phyloP scores from a whole-genome alignment of 177 flowering plant genomes.

The Vitis hybrid region DNA sequence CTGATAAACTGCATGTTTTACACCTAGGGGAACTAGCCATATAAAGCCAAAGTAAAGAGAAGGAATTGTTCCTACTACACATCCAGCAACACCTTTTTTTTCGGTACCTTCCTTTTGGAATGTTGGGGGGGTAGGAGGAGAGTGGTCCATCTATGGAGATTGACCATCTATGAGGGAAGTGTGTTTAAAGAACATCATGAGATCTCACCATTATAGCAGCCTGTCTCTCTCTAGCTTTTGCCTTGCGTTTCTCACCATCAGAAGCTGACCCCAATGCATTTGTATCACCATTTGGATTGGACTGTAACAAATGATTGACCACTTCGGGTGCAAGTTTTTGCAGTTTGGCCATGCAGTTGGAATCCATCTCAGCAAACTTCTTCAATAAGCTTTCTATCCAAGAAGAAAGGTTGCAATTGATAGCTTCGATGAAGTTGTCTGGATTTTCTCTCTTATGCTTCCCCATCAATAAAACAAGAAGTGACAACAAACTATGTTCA shows the following conservation, averaged over 20 bases:
- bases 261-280: conserved; percentile 31
- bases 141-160: too few species aligned
- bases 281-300: conserved; percentile 21
- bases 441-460: conserved; percentile 49
- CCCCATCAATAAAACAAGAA: conserved; percentile 74
- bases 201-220: conserved; percentile 90
- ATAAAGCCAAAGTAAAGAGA: too few species aligned
- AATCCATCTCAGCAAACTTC: conserved; percentile 72
- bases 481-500: conserved; percentile 69
- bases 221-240: conserved; percentile 84
- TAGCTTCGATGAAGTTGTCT: conserved; percentile 48
- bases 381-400: conserved; percentile 59
- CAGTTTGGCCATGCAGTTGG: conserved; percentile 56
- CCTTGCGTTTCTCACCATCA: conserved; percentile 68
- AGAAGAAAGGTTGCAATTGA: conserved; percentile 52
- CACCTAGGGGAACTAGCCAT: too few species aligned
- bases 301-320: conserved; percentile 36
- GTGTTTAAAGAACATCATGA: conserved; percentile 1
- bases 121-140: neutral
- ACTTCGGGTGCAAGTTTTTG: conserved; percentile 78
- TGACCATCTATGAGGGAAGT: neutral
- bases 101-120: neutral
- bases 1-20: too few species aligned
- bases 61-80: too few species aligned
- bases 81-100: too few species aligned